phyloP scores from a whole-genome alignment of 106 monocot genomes.

The Agapanthus africanus region DNA sequence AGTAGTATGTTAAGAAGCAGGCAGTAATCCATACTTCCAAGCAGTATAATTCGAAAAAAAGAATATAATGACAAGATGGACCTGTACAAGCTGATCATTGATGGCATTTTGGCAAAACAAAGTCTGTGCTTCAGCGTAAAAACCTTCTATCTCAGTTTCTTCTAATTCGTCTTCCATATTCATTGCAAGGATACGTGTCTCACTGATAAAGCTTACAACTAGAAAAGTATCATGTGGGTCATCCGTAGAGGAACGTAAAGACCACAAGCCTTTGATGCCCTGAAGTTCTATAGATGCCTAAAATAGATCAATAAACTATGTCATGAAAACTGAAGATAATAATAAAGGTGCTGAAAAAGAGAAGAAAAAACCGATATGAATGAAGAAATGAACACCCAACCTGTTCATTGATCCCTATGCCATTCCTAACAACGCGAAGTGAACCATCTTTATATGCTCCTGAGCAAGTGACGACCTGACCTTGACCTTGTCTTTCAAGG shows the following conservation, averaged over 20 bases:
- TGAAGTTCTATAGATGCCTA: constrained; percentile 97
- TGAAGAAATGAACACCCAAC: constrained; percentile 24
- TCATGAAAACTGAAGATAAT: constrained; percentile 4
- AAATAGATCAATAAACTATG: constrained; percentile 2
- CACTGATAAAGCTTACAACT: constrained; percentile 95
- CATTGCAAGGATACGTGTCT: constrained; percentile 95
- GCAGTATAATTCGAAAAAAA: background rate
- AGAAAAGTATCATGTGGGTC: constrained; percentile 91
- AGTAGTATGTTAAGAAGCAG: background rate
- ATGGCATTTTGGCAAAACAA: constrained; percentile 92
- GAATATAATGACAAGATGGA: constrained; percentile 6
- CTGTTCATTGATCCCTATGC: constrained; percentile 97
- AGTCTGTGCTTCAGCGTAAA: constrained; percentile 79
- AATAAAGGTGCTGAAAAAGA: background rate
- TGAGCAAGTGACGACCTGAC: constrained; percentile 96
- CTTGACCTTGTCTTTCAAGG: constrained; percentile 96
- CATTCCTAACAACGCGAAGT: constrained; percentile 89
- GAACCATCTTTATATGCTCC: constrained; percentile 98
- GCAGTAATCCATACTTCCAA: background rate
- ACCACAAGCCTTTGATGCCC: constrained; percentile 99
- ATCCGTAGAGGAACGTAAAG: constrained; percentile 60
- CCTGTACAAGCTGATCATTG: constrained; percentile 87
- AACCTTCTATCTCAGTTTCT: constrained; percentile 99
- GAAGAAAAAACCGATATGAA: background rate
- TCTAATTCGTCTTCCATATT: constrained; percentile 96